Evolutionary conservation across 2,329 filamentous ascomycete species (phyloP).

Genomic region (Cordyceps cicadae): DNA sequence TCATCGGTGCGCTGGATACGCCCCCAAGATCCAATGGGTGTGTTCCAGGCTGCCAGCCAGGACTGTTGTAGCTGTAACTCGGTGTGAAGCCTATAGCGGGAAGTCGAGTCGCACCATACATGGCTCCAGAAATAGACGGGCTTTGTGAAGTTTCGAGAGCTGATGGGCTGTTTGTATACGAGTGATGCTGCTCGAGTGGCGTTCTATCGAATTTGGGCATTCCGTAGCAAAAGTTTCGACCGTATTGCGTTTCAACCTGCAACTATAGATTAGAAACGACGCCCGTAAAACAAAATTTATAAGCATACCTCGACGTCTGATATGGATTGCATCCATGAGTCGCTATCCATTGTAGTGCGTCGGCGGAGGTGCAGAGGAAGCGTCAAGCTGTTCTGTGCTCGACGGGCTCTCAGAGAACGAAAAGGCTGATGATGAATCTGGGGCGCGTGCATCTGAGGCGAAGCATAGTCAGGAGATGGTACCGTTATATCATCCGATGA

Average conservation of each 20-base stretch:
- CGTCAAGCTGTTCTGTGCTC: not conserved
- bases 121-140: not conserved
- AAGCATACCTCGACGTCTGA: constrained; percentile 15
- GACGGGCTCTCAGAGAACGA: constrained; percentile 15
- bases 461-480: not conserved
- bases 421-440: not conserved
- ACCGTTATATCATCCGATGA: not conserved
- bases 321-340: constrained; percentile 14
- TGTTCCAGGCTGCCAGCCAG: not conserved
- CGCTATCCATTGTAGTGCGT: constrained; percentile 11
- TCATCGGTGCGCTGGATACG: not conserved
- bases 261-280: not conserved
- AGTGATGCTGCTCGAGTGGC: not conserved
- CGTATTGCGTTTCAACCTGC: not conserved
- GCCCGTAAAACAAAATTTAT: not conserved
- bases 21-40: not conserved
- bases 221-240: not conserved
- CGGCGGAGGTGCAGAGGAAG: constrained; percentile 1
- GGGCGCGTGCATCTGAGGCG: not conserved
- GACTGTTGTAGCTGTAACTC: not conserved
- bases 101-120: not conserved
- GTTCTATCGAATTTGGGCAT: not conserved
- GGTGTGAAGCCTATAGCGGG: not conserved
- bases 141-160: not conserved
- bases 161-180: not conserved